A percentile compares a stretch with the other conserved stretches of the same genome.
Conservation (phyloP, 176 grass and related monocot species). For the Phyllostachys edulis region DNA sequence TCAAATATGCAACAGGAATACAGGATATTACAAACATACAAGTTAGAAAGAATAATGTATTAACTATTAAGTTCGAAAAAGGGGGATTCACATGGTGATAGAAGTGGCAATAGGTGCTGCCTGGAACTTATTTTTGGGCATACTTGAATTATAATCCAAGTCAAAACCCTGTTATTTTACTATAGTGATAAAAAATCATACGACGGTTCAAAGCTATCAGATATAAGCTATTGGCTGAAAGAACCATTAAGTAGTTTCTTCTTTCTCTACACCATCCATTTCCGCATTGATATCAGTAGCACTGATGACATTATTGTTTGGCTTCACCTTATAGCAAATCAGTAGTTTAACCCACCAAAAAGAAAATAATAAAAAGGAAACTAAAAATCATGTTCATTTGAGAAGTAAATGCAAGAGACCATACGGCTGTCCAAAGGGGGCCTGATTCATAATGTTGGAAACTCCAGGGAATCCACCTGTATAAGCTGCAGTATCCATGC, state of each 20-base stretch:
- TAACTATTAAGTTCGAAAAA: neutral
- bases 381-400: conserved; percentile 5
- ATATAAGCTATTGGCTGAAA: conserved; percentile 22
- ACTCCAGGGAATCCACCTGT: conserved; percentile 54
- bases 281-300: neutral
- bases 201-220: neutral
- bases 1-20: conserved; percentile 40
- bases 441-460: conserved; percentile 49
- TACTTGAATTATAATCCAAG: neutral
- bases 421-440: conserved; percentile 66
- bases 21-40: conserved; percentile 14
- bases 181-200: neutral
- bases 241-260: conserved; percentile 25
- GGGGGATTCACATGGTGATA: neutral
- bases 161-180: neutral
- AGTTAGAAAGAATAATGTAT: conserved; percentile 6
- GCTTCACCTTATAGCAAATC: neutral
- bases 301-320: conserved; percentile 15
- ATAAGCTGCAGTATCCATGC: conserved; percentile 41
- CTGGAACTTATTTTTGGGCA: neutral
- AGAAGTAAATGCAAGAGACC: conserved; percentile 13
- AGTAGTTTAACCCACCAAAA: neutral
- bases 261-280: conserved; percentile 20
- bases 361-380: conserved; percentile 3
- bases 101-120: neutral